A percentile compares a stretch with the other conserved stretches of the same genome.
These are phyloP conservation scores for Stephanodiscus triporus DNA, from an alignment of 108 stramenopile genomes.

Conservation along the genomic window DNA sequence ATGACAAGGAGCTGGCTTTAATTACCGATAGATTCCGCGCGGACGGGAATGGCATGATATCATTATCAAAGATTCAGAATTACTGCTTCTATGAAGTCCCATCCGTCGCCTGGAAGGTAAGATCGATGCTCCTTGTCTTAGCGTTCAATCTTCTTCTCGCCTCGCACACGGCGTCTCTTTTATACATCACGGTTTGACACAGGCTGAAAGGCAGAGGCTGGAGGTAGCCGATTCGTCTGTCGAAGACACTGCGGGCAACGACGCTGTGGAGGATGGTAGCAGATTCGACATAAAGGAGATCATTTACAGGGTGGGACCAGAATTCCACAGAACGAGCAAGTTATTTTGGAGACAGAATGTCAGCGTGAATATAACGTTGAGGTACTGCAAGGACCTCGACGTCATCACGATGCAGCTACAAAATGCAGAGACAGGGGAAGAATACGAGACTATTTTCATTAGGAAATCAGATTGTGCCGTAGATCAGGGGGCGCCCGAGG, in stretches of 20 bases:
- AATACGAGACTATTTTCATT: slow-evolving; percentile 35
- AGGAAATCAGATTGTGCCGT: slow-evolving; percentile 28
- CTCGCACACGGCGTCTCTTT: no score
- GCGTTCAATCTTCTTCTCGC: no score
- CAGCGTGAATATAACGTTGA: slow-evolving; percentile 31
- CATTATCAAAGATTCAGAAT: slow-evolving; percentile 42
- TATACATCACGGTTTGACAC: no score
- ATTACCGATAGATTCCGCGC: slow-evolving; percentile 44
- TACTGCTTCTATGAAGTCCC: slow-evolving; percentile 52
- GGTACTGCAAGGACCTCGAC: slow-evolving; percentile 35
- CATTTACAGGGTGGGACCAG: slow-evolving; percentile 19
- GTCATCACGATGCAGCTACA: slow-evolving; percentile 45
- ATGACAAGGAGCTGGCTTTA: slow-evolving; percentile 27
- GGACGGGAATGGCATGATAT: slow-evolving; percentile 43
- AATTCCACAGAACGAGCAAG: slow-evolving; percentile 25
- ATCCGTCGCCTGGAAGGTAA: slow-evolving; percentile 46
- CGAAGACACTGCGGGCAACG: not conserved
- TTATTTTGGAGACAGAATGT: slow-evolving; percentile 49
- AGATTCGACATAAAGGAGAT: slow-evolving; percentile 28
- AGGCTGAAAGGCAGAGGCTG: slow-evolving; percentile 42
- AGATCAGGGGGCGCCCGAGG: slow-evolving; percentile 27
- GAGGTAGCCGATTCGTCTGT: slow-evolving; percentile 9
- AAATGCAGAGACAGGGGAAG: slow-evolving; percentile 19
- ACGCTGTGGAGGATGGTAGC: slow-evolving; percentile 3
- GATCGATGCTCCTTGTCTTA: no score